These are phyloP conservation scores for Aspergillus proliferans DNA, from an alignment of 2,329 filamentous ascomycete genomes.

Conservation along the genomic window DNA sequence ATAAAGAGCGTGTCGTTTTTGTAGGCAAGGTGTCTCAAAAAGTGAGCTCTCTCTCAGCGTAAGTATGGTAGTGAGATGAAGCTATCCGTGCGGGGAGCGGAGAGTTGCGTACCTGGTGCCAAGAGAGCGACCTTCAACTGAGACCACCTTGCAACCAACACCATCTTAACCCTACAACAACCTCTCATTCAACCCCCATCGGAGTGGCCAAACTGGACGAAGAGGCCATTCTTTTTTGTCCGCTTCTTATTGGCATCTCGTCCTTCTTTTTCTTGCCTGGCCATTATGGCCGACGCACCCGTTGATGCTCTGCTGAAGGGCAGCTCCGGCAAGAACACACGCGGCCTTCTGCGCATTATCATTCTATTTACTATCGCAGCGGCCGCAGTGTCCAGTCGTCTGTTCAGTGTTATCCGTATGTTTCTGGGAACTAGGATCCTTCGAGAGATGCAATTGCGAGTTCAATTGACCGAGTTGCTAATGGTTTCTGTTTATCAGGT, in stretches of 20 bases:
- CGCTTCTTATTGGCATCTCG: conserved; percentile 22
- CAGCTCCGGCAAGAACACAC: conserved; percentile 71
- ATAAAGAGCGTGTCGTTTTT: not conserved
- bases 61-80: conserved; percentile 1
- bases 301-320: conserved; percentile 64
- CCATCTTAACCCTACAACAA: conserved; percentile 15
- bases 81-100: conserved; percentile 24
- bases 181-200: conserved; percentile 6
- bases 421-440: conserved; percentile 14
- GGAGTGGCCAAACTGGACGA: conserved; percentile 4
- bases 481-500: conserved; percentile 44
- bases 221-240: conserved; percentile 19
- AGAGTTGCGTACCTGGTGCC: conserved; percentile 21
- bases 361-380: conserved; percentile 89
- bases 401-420: conserved; percentile 97
- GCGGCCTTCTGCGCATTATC: conserved; percentile 77
- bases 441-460: not conserved
- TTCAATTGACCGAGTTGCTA: not conserved
- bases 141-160: conserved; percentile 37
- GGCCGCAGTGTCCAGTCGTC: conserved; percentile 82
- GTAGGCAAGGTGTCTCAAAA: not conserved
- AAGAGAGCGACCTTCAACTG: conserved; percentile 28
- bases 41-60: not conserved
- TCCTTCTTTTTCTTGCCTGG: conserved; percentile 23
- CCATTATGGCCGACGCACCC: conserved; percentile 42